Evolutionary conservation across 225 moss, liverwort and hornwort genomes (phyloP).

Genomic region (Straminergon stramineum): DNA sequence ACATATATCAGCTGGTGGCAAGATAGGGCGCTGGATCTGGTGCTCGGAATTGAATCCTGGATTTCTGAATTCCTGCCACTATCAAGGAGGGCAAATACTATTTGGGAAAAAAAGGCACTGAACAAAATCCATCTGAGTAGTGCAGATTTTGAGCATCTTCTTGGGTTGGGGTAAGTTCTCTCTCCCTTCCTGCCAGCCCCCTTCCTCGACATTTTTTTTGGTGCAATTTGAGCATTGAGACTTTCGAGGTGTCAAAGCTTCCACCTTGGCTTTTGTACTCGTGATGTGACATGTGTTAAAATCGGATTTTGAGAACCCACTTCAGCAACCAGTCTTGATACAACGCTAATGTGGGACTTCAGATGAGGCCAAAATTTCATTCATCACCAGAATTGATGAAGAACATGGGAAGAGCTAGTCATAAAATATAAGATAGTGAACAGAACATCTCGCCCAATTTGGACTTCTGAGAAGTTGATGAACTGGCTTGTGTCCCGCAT

Average conservation of each 20-base stretch:
- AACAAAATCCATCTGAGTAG: neutral
- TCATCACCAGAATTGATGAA: neutral
- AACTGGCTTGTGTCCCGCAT: neutral
- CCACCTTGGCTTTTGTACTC: too few species aligned
- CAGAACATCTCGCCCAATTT: neutral
- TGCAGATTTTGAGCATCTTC: neutral
- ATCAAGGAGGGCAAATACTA: too few species aligned
- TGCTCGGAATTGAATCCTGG: neutral
- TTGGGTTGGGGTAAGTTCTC: neutral
- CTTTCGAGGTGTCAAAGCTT: neutral
- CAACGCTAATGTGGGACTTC: neutral
- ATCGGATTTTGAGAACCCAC: neutral
- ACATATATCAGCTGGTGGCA: neutral
- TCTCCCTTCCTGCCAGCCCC: neutral
- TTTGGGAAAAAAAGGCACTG: neutral
- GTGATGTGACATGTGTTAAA: too few species aligned
- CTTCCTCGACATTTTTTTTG: neutral
- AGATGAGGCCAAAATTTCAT: neutral
- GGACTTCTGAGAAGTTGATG: neutral
- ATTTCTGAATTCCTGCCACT: neutral
- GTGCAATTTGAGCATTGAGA: neutral
- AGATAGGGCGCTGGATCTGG: neutral
- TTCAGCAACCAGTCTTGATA: neutral
- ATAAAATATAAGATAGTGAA: neutral
- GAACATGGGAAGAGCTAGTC: neutral